Evolutionary conservation across 2,329 filamentous ascomycete species (phyloP).

Genomic region (Lasiodiplodia gonubiensis): DNA sequence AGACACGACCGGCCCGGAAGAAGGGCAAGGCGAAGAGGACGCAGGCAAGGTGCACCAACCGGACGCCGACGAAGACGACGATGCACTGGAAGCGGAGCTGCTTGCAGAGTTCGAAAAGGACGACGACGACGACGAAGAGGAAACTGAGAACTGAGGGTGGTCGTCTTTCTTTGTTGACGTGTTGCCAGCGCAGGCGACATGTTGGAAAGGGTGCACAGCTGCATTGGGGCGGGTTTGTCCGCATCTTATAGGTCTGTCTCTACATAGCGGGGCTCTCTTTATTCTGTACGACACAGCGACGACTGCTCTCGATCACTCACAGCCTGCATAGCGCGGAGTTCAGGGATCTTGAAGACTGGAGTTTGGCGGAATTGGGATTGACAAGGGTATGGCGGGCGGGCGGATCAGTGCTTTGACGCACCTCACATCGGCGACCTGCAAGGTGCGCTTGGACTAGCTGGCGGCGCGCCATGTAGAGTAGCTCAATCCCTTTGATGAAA

Average conservation of each 20-base stretch:
- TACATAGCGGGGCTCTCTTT: constrained; percentile 8
- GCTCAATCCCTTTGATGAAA: constrained; percentile 21
- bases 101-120: constrained; percentile 47
- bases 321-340: constrained; percentile 27
- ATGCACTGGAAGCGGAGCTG: constrained; percentile 59
- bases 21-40: constrained; percentile 50
- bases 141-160: not conserved
- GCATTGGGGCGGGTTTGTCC: constrained; percentile 4
- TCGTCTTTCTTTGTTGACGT: not conserved
- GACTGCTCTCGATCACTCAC: constrained; percentile 12
- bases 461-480: constrained; percentile 20
- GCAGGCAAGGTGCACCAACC: constrained; percentile 41
- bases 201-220: not conserved
- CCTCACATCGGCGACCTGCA: not conserved
- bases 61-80: constrained; percentile 57
- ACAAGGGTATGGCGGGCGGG: constrained; percentile 18
- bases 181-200: not conserved
- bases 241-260: not conserved
- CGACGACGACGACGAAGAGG: constrained; percentile 35
- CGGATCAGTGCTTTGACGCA: constrained; percentile 24
- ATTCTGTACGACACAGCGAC: constrained; percentile 18
- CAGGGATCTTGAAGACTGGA: constrained; percentile 23
- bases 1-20: constrained; percentile 47
- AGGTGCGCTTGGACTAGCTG: not conserved
- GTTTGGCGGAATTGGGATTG: constrained; percentile 23